Evolutionary conservation across 176 grass and related monocot species (phyloP).

Genomic region (Paspalum vaginatum): DNA sequence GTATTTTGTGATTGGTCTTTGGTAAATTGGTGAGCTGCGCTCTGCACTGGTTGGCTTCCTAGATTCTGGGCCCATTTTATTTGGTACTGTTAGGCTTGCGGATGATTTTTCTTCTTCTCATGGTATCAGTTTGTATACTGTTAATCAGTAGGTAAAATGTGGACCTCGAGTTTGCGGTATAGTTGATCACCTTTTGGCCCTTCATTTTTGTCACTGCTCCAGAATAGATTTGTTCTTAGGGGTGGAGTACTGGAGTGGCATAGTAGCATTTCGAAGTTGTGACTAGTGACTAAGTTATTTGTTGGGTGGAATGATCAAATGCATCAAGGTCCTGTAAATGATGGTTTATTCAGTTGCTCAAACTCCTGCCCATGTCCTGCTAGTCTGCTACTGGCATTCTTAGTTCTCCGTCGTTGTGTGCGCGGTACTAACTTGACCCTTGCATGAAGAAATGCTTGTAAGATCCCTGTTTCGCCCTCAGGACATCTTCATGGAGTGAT

Average conservation of each 20-base stretch:
- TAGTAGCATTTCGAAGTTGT: conserved; percentile 27
- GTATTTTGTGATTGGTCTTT: conserved; percentile 27
- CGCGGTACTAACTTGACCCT: background rate
- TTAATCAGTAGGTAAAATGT: conserved; percentile 39
- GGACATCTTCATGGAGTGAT: background rate
- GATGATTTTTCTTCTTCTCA: background rate
- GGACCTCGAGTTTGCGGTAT: conserved; percentile 40
- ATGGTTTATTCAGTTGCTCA: conserved; percentile 14
- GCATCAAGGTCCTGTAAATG: conserved; percentile 47
- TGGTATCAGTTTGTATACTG: background rate
- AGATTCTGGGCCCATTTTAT: background rate
- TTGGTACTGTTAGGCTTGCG: background rate
- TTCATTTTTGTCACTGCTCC: conserved; percentile 22
- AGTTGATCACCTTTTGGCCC: conserved; percentile 28
- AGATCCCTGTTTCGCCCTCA: background rate
- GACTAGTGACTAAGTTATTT: conserved; percentile 37
- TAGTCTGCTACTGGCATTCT: too few relatives aligned
- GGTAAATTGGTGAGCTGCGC: conserved; percentile 25
- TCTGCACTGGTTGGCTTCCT: conserved; percentile 5
- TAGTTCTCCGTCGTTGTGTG: background rate
- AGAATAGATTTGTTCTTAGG: conserved; percentile 53
- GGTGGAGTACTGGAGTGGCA: conserved; percentile 38
- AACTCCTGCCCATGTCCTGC: background rate
- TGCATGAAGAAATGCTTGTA: too few relatives aligned
- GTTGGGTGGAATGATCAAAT: too few relatives aligned